Percentiles rank a stretch among this genome's conserved stretches.
Evolutionary conservation across 306 rosid species (phyloP).

Genomic region (Abrus precatorius): DNA sequence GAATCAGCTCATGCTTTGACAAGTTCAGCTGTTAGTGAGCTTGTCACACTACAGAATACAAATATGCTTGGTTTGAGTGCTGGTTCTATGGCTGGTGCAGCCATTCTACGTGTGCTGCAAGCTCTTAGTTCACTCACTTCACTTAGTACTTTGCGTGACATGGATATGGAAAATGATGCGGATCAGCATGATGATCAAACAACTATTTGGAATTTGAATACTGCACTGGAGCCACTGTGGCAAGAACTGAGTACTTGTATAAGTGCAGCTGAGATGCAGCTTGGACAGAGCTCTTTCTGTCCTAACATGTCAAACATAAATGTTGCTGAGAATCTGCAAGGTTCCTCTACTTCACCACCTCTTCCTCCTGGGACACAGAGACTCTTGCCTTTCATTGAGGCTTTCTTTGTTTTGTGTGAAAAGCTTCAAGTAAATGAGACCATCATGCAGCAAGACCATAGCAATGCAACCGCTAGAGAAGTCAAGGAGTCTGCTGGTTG

Average conservation of each 20-base stretch:
- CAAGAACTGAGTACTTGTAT: conserved; percentile 94
- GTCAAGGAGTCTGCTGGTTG: conserved; percentile 87
- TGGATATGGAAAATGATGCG: conserved; percentile 58
- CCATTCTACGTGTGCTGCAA: conserved; percentile 92
- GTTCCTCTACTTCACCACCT: conserved; percentile 87
- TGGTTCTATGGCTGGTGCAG: conserved; percentile 98
- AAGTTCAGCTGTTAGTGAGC: conserved; percentile 87
- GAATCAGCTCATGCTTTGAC: conserved; percentile 84
- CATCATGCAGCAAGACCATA: conserved; percentile 71
- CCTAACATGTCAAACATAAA: conserved; percentile 66
- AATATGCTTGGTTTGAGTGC: conserved; percentile 97
- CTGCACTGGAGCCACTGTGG: conserved; percentile 95
- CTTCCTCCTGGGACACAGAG: conserved; percentile 99
- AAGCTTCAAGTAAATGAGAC: conserved; percentile 85
- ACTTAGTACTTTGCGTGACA: conserved; percentile 57
- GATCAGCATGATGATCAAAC: conserved; percentile 83
- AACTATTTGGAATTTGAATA: conserved; percentile 85
- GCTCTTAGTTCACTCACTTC: conserved; percentile 83
- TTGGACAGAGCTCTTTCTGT: conserved; percentile 76
- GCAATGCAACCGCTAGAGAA: conserved; percentile 84
- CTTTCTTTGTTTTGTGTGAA: conserved; percentile 97
- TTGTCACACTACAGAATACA: conserved; percentile 86
- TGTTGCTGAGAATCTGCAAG: conserved; percentile 79
- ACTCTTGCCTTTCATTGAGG: conserved; percentile 94
- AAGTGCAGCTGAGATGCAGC: conserved; percentile 87